Evolutionary conservation across 768 basidiomycete species (phyloP), one percentile per base, ranked within the genome.

Genomic region (Serendipita sp.): DNA sequence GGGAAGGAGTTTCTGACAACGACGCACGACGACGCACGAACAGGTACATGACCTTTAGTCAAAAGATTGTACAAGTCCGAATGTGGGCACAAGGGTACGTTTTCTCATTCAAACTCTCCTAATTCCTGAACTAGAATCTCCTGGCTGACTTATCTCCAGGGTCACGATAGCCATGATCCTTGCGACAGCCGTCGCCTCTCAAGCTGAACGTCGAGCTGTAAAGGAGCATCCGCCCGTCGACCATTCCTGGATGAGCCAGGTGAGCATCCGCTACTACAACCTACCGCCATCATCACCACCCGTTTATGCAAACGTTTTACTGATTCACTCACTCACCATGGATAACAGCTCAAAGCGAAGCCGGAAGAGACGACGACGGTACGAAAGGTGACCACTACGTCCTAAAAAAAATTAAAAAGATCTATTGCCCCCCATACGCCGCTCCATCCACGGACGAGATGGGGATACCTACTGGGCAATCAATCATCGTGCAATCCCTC

Each of bases 171-270:
- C 53, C 4, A 58, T 58, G 53, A 58, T 58, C n/a, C 22, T 58
- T 28, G 53, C 22, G 31, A 58, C 53, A 3, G 53, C 53, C 3
- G 11, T 58, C 31, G 22, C 30, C 31, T 26, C 53, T 22, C 53
- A 58, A 28, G 3, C 20, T 3, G 53, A 58, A 31, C 53, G 53
- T 5, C 22, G 11, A 11, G 31, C 22, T 13, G 22, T 22, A 22
- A 58, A 58, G 31, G 53, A 58, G 17, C 53, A 58, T n/a, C 22
- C 22, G 7, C 53, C 53, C 22, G 53, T 58, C 11, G 53, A 58
- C 31, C 53, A 58, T 31, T 58, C 53, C 11, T 58, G 53, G 53
- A 58, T 58, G 53, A 58, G 11, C 53, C 53, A 58, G 53, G 53
- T 58, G 17, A 22, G 53, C 45, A 9, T 2, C 7, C 45, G n/a